A percentile compares a stretch with the other conserved stretches of the same genome.
Evolutionary conservation across 2,329 filamentous ascomycete species (phyloP).

Genomic region (Trichophyton benhamiae): DNA sequence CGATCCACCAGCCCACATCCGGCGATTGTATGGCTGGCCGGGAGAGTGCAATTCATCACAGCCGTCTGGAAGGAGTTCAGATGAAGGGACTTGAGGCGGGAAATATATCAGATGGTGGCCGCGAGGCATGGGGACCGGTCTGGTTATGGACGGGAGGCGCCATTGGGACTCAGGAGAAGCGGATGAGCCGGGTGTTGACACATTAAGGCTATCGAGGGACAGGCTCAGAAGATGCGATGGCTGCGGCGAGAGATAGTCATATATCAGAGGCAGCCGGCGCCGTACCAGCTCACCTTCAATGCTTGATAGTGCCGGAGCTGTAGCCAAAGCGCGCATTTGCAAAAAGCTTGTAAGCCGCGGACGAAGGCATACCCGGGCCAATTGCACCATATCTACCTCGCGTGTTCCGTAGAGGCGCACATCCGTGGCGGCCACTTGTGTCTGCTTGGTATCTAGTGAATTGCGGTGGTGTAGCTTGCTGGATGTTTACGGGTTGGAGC

Average conservation of each 20-base stretch:
- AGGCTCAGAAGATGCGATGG: constrained; percentile 54
- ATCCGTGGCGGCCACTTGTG: background rate
- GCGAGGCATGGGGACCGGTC: constrained; percentile 20
- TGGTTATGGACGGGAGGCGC: constrained; percentile 23
- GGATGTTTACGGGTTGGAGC: background rate
- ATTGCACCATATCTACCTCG: background rate
- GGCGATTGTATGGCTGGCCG: constrained; percentile 55
- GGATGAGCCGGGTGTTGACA: constrained; percentile 15
- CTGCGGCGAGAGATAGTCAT: constrained; percentile 49
- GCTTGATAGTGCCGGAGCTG: background rate
- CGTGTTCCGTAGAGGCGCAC: background rate
- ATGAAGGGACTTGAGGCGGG: constrained; percentile 53
- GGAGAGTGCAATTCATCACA: constrained; percentile 72
- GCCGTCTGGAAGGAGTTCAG: constrained; percentile 62
- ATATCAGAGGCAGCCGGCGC: constrained; percentile 38
- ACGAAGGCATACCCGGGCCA: background rate
- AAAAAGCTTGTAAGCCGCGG: background rate
- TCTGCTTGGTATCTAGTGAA: background rate
- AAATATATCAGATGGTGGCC: constrained; percentile 84
- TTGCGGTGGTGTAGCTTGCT: background rate
- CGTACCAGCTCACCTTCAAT: constrained; percentile 28
- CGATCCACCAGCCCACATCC: constrained; percentile 81
- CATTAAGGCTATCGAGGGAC: constrained; percentile 47
- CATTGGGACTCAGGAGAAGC: constrained; percentile 15
- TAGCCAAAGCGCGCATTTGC: background rate